These are phyloP conservation scores for Spatholobus suberectus DNA, from an alignment of 306 rosid species.

Conservation along the genomic window DNA sequence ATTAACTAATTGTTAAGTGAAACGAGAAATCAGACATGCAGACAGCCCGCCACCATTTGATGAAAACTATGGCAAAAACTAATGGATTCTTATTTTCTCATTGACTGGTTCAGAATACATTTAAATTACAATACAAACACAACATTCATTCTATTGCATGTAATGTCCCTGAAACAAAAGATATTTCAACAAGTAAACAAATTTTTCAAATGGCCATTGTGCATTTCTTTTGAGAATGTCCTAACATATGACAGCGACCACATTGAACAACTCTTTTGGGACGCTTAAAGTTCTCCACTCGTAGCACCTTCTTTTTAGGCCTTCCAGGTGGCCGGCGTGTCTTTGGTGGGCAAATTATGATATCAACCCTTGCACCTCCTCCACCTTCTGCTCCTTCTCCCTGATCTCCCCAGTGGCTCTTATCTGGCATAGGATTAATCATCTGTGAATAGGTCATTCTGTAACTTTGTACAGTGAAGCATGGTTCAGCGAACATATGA, in stretches of 20 bases:
- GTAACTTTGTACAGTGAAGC: constrained; percentile 85
- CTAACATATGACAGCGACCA: constrained; percentile 98
- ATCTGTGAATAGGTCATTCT: constrained; percentile 78
- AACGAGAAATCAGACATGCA: constrained; percentile 31
- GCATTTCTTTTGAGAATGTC: constrained; percentile 99
- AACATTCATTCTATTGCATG: constrained; percentile 54
- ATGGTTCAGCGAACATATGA: constrained; percentile 86
- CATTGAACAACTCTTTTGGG: constrained; percentile 97
- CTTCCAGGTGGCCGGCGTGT: constrained; percentile 97
- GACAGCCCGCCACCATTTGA: constrained; percentile 23
- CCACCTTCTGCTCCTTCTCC: constrained; percentile 89
- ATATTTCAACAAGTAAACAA: constrained; percentile 51
- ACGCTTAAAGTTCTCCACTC: constrained; percentile 93
- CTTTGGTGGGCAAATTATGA: constrained; percentile 82
- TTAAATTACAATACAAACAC: constrained; percentile 64
- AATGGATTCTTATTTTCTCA: constrained; percentile 50
- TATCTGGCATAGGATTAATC: constrained; percentile 83
- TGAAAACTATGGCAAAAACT: constrained; percentile 40
- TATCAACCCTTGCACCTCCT: constrained; percentile 71
- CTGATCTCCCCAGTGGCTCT: constrained; percentile 75
- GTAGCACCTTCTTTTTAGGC: constrained; percentile 92
- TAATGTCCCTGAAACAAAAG: constrained; percentile 37
- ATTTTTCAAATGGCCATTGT: constrained; percentile 68
- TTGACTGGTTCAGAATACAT: constrained; percentile 59
- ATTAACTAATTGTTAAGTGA: constrained; percentile 6